Evolutionary conservation across 345 rosid species (phyloP).

Genomic region (Raphanus sativus): DNA sequence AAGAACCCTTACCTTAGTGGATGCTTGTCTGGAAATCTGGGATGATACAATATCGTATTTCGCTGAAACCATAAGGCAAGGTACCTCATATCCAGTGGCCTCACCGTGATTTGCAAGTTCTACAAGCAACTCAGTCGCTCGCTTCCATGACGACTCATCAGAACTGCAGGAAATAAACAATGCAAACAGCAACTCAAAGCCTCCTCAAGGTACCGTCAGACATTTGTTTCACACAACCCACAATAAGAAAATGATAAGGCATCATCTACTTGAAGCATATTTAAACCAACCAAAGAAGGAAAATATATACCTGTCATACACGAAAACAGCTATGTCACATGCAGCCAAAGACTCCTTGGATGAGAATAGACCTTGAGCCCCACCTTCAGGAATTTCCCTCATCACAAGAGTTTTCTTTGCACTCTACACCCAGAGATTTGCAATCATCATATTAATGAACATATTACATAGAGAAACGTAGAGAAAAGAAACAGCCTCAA

Average conservation of each 20-base stretch:
- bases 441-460: not conserved
- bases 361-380: not conserved
- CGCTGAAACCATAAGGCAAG: not conserved
- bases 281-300: not conserved
- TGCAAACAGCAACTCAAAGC: not conserved
- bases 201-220: no score
- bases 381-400: not conserved
- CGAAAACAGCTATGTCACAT: not conserved
- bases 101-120: not conserved
- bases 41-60: not conserved
- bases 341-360: not conserved
- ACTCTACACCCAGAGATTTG: not conserved
- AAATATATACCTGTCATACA: not conserved
- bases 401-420: not conserved
- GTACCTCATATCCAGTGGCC: not conserved
- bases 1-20: not conserved
- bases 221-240: no score
- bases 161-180: not conserved
- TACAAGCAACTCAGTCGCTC: not conserved
- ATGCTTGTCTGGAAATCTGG: not conserved
- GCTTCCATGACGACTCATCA: not conserved
- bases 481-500: not conserved
- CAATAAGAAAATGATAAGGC: not conserved
- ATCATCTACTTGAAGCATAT: not conserved
- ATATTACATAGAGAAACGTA: not conserved